A percentile compares a stretch with the other conserved stretches of the same genome.
phyloP scores from a whole-genome alignment of 1,284 basidiomycete species.

The Fistulinella staudtii region DNA sequence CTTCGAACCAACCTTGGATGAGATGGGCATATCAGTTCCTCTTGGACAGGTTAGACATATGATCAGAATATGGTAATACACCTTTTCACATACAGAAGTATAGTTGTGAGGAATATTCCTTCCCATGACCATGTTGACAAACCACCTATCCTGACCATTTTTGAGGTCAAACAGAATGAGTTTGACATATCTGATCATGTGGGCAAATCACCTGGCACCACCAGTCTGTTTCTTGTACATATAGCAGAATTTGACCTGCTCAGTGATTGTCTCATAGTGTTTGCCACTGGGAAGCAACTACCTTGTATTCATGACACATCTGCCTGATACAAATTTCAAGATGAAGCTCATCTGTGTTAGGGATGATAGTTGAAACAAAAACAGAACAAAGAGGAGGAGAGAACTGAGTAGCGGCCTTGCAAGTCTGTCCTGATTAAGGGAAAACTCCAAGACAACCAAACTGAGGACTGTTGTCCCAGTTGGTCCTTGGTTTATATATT shows the following conservation, averaged over 20 bases:
- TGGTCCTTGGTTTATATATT: too few relatives aligned
- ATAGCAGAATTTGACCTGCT: conserved; percentile 81
- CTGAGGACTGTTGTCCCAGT: too few relatives aligned
- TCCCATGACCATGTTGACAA: conserved; percentile 89
- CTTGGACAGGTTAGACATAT: not conserved
- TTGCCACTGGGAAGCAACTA: conserved; percentile 93
- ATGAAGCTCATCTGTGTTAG: conserved; percentile 99
- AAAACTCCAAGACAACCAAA: too few relatives aligned
- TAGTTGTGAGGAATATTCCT: conserved; percentile 90
- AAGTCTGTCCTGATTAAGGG: too few relatives aligned
- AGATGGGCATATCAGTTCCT: not conserved
- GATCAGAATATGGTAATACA: conserved; percentile 25
- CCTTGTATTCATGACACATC: conserved; percentile 97
- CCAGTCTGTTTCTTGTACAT: conserved; percentile 99
- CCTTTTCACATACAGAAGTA: conserved; percentile 95
- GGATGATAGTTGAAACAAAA: conserved; percentile 95
- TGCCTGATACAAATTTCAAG: conserved; percentile 99
- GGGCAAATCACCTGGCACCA: conserved; percentile 95
- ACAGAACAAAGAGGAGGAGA: too few relatives aligned
- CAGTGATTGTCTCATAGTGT: conserved; percentile 92
- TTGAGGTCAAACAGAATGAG: conserved; percentile 76
- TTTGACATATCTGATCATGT: conserved; percentile 90
- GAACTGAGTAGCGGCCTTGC: not conserved
- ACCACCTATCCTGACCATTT: conserved; percentile 66
- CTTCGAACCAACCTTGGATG: conserved; percentile 92